Base-by-base conservation (phyloP, 257 asterid species). In the Scutellaria minor region DNA sequence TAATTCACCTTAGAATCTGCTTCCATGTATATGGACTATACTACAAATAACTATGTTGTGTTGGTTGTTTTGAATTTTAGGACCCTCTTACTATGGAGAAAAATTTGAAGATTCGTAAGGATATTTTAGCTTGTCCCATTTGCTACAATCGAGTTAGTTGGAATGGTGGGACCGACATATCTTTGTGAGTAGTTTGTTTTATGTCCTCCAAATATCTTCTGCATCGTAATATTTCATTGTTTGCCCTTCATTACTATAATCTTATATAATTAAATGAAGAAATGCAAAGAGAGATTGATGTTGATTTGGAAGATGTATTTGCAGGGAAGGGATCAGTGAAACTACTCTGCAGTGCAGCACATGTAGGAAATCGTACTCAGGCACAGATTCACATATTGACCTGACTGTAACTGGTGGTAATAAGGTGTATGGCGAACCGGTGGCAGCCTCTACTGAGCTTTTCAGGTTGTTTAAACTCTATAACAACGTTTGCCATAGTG, bases 71-170 rank as follows among this genome's bases (percentile, higher is more conserved):
- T 78, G 66, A 12, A 75, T 45, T 46, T 47, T 72, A 89, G 97
- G 91, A 82, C 11, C 64, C 77, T 64, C 66, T 64, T 65, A 15
- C 76, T 64, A 91, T 87, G 18, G 95, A 84, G 77, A 59, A 71
- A n/a, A 80, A 80, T 72, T 63, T 80, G 80, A 81, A 72, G 61
- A 65, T 66, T 61, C 83, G 79, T 71, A 77, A 81, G 71, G 82
- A 73, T 40, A 78, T 84, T 66, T 78, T 92, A 75, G 94, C 98
- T 41, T 92, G 98, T 75, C 95, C 98, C 22, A 87, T 92, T 81
- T 92, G 98, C 87, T 84, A 75, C 20, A 72, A 82, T 15, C 81
- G 78, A 39, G 62, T 90, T 67, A 62, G 66, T 66, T 83, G 81
- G 83, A 78, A 69, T 6, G 75, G 80, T 64, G 82, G 76, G 37